A percentile compares a stretch with the other conserved stretches of the same genome.
Evolutionary conservation across 495 filamentous ascomycete species (phyloP).

Genomic region (Elasticomyces elasticus): DNA sequence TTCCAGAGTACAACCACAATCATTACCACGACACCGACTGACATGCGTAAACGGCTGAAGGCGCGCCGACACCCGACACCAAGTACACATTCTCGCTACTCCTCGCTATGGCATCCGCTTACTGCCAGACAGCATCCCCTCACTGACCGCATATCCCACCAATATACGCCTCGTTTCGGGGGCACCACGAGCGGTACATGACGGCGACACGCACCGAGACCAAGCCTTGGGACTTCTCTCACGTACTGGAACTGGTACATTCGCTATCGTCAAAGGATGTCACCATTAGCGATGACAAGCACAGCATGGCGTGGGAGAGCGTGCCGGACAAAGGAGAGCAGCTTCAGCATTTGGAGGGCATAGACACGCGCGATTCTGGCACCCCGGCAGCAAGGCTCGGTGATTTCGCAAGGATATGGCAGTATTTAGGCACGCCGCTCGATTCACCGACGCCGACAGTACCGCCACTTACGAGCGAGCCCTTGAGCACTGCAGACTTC

Average conservation of each 20-base stretch:
- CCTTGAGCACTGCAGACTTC: background rate
- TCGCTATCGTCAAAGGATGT: constrained; percentile 10
- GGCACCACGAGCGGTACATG: constrained; percentile 4
- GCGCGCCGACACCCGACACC: background rate
- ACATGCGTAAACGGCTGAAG: constrained; percentile 24
- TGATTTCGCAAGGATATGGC: constrained; percentile 36
- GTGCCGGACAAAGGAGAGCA: background rate
- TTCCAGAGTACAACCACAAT: no score
- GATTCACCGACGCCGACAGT: constrained; percentile 20
- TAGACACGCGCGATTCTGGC: constrained; percentile 4
- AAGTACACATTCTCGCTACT: constrained; percentile 20
- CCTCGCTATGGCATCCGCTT: background rate
- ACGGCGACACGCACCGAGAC: constrained; percentile 9
- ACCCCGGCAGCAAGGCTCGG: constrained; percentile 25
- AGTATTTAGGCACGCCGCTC: constrained; percentile 31
- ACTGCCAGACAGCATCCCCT: background rate
- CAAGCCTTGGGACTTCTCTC: constrained; percentile 30
- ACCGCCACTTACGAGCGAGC: constrained; percentile 3
- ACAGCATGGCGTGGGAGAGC: background rate
- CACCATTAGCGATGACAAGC: background rate
- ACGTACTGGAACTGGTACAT: constrained; percentile 25
- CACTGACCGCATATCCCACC: background rate
- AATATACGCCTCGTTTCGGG: background rate
- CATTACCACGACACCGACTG: no score
- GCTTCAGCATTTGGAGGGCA: background rate